Evolutionary conservation across 1,284 basidiomycete species (phyloP).

Genomic region (Kwoniella shivajii): DNA sequence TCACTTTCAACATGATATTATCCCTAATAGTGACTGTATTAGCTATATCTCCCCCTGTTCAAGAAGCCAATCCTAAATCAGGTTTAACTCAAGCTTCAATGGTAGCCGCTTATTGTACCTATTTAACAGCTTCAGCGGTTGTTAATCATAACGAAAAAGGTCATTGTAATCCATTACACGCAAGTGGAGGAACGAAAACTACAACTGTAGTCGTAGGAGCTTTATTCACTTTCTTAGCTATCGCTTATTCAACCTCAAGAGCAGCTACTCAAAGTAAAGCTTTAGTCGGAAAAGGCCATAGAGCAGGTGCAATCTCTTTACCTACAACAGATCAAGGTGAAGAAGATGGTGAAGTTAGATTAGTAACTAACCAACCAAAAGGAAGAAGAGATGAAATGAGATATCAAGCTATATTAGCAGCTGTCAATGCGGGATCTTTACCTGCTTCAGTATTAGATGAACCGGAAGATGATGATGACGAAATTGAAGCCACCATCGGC

Average conservation of each 20-base stretch:
- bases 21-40: slow-evolving; percentile 78
- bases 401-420: slow-evolving; percentile 92
- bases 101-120: slow-evolving; percentile 96
- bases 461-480: slow-evolving; percentile 70
- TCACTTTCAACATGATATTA: slow-evolving; percentile 87
- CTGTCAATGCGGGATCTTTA: slow-evolving; percentile 94
- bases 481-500: slow-evolving; percentile 66
- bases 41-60: slow-evolving; percentile 82
- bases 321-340: slow-evolving; percentile 57
- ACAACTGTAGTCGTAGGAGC: slow-evolving; percentile 90
- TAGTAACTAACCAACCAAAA: slow-evolving; percentile 82
- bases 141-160: slow-evolving; percentile 80
- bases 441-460: slow-evolving; percentile 91
- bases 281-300: slow-evolving; percentile 70
- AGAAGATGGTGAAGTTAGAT: slow-evolving; percentile 60
- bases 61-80: slow-evolving; percentile 91
- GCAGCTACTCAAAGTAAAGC: slow-evolving; percentile 94
- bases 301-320: slow-evolving; percentile 63
- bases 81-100: slow-evolving; percentile 94
- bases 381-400: slow-evolving; percentile 78
- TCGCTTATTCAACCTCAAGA: slow-evolving; percentile 94
- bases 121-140: slow-evolving; percentile 91
- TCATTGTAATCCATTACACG: slow-evolving; percentile 82
- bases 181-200: slow-evolving; percentile 68
- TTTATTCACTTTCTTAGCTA: slow-evolving; percentile 94